Percentiles rank a stretch among this genome's conserved stretches.
phyloP scores from a whole-genome alignment of 768 basidiomycete genomes.

The Brasilioporus rufonigricans region DNA sequence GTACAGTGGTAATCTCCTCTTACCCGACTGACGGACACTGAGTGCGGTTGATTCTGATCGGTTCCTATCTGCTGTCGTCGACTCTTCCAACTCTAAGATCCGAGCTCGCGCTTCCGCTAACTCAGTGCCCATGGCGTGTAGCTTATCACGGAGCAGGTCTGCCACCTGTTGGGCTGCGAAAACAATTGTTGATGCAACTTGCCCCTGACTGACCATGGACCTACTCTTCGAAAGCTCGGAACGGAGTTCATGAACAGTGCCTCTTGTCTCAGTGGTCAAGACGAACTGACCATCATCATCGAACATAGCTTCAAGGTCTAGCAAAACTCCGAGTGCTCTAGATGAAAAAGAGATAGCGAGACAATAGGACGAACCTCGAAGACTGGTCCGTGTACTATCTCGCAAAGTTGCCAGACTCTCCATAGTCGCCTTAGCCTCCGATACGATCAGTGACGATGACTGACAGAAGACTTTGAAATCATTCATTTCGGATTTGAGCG shows the following conservation, averaged over 20 bases:
- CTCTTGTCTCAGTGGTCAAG: constrained; percentile 24
- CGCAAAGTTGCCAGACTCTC: constrained; percentile 26
- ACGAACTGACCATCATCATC: constrained; percentile 28
- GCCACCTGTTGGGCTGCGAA: constrained; percentile 46
- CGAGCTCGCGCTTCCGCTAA: constrained; percentile 42
- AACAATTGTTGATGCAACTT: constrained; percentile 2
- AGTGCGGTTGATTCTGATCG: constrained; percentile 18
- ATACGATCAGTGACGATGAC: constrained; percentile 20
- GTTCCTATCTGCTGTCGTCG: constrained; percentile 20
- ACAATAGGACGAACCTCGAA: constrained; percentile 26
- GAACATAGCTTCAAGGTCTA: constrained; percentile 31
- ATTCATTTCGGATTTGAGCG: constrained; percentile 31
- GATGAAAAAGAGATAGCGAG: background rate
- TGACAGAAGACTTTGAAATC: constrained; percentile 25
- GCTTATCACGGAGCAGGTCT: constrained; percentile 46
- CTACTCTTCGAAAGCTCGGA: constrained; percentile 36
- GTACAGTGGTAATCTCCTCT: background rate
- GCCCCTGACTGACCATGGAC: constrained; percentile 2
- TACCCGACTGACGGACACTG: constrained; percentile 28
- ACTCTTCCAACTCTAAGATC: constrained; percentile 37
- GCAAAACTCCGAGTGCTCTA: background rate
- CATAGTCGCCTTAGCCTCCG: constrained; percentile 25
- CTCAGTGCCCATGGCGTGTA: constrained; percentile 41
- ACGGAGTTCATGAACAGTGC: constrained; percentile 33
- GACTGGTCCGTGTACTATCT: constrained; percentile 14